A percentile compares a stretch with the other conserved stretches of the same genome.
Evolutionary conservation across 768 basidiomycete genomes (phyloP).

Genomic region (Amanita subjunquillea): DNA sequence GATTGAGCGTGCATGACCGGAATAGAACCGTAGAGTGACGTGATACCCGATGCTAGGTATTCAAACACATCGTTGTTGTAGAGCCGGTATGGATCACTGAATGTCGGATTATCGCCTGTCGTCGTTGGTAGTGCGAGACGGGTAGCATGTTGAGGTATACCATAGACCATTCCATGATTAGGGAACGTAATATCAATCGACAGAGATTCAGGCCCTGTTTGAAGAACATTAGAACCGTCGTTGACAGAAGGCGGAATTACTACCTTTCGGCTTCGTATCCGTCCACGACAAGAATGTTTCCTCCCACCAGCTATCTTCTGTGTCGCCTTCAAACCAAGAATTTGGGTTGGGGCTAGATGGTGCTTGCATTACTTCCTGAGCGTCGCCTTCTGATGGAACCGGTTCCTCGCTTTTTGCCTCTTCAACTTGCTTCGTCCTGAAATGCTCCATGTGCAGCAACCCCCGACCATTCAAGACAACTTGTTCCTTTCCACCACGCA

Average conservation of each 20-base stretch:
- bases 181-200: constrained; percentile 93
- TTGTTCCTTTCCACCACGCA: constrained; percentile 69
- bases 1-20: constrained; percentile 93
- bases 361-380: constrained; percentile 2
- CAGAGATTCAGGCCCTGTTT: constrained; percentile 86
- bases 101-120: constrained; percentile 63
- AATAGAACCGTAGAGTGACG: constrained; percentile 85
- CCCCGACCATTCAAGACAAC: constrained; percentile 84
- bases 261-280: constrained; percentile 94
- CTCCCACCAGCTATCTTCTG: constrained; percentile 81
- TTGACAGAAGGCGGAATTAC: constrained; percentile 1
- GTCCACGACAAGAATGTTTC: constrained; percentile 83
- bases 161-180: constrained; percentile 82
- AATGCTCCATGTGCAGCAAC: constrained; percentile 97
- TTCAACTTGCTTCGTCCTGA: constrained; percentile 53
- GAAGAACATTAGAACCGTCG: constrained; percentile 1
- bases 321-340: constrained; percentile 57
- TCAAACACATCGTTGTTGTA: constrained; percentile 97
- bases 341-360: background rate
- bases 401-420: constrained; percentile 33
- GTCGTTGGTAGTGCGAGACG: constrained; percentile 84
- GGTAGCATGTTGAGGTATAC: constrained; percentile 95
- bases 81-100: constrained; percentile 87
- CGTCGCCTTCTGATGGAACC: background rate
- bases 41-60: constrained; percentile 71